A percentile compares a stretch with the other conserved stretches of the same genome.
Conservation (phyloP, 2,329 filamentous ascomycete genomes). For the Aspergillus vadensis region DNA sequence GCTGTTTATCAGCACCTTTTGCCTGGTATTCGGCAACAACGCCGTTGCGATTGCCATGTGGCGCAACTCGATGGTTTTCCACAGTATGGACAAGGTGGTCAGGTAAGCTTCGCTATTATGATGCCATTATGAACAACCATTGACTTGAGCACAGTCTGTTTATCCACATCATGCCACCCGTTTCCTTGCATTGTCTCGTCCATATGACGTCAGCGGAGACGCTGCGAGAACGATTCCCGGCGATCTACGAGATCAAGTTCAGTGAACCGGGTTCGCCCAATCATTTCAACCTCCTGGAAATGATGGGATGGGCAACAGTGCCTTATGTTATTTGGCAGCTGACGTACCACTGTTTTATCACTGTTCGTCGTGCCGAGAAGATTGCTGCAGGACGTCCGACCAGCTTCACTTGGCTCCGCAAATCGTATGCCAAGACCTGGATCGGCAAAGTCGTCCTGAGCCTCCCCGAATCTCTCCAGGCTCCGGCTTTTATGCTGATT, state of each 20-base stretch:
- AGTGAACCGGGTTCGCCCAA: conserved; percentile 69
- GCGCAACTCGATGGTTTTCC: conserved; percentile 97
- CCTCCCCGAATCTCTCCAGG: conserved; percentile 75
- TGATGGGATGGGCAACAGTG: conserved; percentile 92
- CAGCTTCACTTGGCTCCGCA: conserved; percentile 94
- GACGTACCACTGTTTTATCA: conserved; percentile 91
- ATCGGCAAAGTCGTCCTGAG: conserved; percentile 82
- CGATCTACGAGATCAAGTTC: conserved; percentile 77
- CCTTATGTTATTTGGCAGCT: conserved; percentile 95
- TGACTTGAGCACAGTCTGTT: conserved; percentile 65
- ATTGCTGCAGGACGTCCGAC: conserved; percentile 94
- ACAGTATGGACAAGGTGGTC: conserved; percentile 97
- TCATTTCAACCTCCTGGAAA: conserved; percentile 76
- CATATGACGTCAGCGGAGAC: conserved; percentile 71
- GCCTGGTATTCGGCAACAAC: conserved; percentile 93
- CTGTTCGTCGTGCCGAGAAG: conserved; percentile 88
- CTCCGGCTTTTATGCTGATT: conserved; percentile 91
- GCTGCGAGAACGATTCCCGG: conserved; percentile 75
- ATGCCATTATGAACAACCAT: neutral
- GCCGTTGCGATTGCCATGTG: conserved; percentile 98
- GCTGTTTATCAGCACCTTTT: conserved; percentile 88
- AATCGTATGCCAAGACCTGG: conserved; percentile 85
- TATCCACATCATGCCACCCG: conserved; percentile 98
- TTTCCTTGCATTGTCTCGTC: conserved; percentile 86
- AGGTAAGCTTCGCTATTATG: conserved; percentile 53